Base-by-base conservation (phyloP, 371 early-diverging fungal species). In the Parasitella parasitica region DNA sequence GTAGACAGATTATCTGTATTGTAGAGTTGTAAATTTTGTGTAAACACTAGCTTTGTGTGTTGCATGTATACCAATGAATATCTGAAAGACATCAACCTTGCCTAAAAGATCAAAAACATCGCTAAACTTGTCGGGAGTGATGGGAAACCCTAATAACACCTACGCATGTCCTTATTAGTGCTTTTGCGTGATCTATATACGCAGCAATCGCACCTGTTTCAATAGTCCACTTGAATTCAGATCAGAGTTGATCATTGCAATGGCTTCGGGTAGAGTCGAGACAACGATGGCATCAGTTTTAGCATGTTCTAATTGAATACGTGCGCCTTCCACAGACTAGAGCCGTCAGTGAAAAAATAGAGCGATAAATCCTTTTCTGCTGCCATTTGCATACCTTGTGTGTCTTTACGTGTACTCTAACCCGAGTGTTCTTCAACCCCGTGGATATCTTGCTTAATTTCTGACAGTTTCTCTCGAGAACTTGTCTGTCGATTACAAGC, bases 361-460 rank as follows among this genome's bases (percentile, higher is more conserved):
- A n/a, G n/a, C n/a, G n/a, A n/a, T n/a, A n/a, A n/a, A n/a, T n/a
- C n/a, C n/a, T n/a, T n/a, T n/a, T n/a, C n/a, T n/a, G n/a, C n/a
- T n/a, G n/a, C n/a, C n/a, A n/a, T n/a, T n/a, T n/a, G 13, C 13
- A 18, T 72, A 79, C 79, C 71, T 80, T 80, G 54, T 77, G 77
- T n/a, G 80, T 73, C 63, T 80, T 80, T 27, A 80, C 70, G 36
- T 80, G 80, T 0, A 75, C 67, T 27, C 80, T 71, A 8, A 75
- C 61, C 53, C 73, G 73, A 27, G 70, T 61, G 20, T 57, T 54
- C 11, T 43, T 16, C 11, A 67, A 48, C 43, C 66, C 59, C 8
- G 62, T 30, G 6, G 61, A 52, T 15, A 75, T 67, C 20, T 27
- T 28, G 32, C 69, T 54, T n/a, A 80, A 51, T 16, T 57, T 46